phyloP scores from a whole-genome alignment of 257 asterid species.

The Ilex aquifolium region DNA sequence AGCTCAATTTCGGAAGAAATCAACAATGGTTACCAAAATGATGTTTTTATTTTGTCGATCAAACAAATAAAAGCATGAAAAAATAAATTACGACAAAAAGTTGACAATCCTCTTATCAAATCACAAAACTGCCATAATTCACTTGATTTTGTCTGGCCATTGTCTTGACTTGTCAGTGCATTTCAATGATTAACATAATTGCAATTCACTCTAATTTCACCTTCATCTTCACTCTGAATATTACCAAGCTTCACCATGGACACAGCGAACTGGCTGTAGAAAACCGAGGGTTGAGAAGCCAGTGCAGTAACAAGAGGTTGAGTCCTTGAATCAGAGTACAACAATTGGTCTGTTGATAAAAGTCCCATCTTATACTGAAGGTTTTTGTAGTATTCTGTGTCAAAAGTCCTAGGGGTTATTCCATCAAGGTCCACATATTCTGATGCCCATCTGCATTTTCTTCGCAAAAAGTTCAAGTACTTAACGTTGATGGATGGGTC shows the following conservation, averaged over 20 bases:
- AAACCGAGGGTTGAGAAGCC: conserved; percentile 38
- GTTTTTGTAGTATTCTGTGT: conserved; percentile 56
- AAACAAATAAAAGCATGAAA: too few relatives aligned
- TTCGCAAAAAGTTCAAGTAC: conserved; percentile 51
- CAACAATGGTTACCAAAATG: too few relatives aligned
- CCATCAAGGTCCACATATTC: conserved; percentile 66
- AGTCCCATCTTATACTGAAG: conserved; percentile 73
- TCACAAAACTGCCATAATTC: too few relatives aligned
- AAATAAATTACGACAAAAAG: too few relatives aligned
- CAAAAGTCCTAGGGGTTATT: conserved; percentile 42
- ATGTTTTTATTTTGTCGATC: too few relatives aligned
- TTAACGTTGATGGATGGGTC: conserved; percentile 44
- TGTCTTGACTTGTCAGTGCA: too few relatives aligned
- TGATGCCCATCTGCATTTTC: conserved; percentile 92
- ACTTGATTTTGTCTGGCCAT: too few relatives aligned
- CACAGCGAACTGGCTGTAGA: conserved; percentile 54
- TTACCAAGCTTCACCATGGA: conserved; percentile 81
- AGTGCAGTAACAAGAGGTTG: conserved; percentile 52
- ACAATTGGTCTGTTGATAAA: conserved; percentile 54
- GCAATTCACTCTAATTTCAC: conserved; percentile 59
- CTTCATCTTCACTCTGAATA: conserved; percentile 47
- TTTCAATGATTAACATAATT: conserved; percentile 26
- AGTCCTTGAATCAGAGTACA: conserved; percentile 61
- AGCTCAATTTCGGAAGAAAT: too few relatives aligned
- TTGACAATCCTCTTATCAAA: too few relatives aligned